Evolutionary conservation across 495 filamentous ascomycete species (phyloP).

Genomic region (Trichoderma reesei): DNA sequence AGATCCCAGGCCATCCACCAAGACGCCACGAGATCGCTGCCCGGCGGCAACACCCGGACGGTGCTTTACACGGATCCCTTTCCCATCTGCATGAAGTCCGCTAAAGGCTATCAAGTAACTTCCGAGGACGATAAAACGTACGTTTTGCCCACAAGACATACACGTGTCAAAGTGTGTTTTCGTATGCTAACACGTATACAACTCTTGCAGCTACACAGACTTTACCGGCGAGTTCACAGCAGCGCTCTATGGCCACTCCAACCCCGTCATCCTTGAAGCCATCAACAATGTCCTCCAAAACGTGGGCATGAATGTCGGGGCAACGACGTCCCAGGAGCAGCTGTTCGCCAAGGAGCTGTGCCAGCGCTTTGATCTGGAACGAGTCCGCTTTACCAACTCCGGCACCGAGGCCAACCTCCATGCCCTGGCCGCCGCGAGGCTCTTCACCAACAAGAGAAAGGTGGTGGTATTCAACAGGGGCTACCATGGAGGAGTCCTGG

Average conservation of each 20-base stretch:
- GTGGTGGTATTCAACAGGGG: conserved; percentile 41
- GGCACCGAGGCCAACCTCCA: conserved; percentile 46
- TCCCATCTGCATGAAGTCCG: conserved; percentile 38
- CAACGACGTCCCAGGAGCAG: conserved; percentile 30
- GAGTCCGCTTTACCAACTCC: conserved; percentile 41
- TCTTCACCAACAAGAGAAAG: conserved; percentile 31
- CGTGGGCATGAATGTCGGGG: conserved; percentile 33
- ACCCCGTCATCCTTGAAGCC: conserved; percentile 30
- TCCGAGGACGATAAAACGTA: conserved; percentile 37
- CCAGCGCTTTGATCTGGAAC: conserved; percentile 33
- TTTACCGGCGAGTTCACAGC: conserved; percentile 44
- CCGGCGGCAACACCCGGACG: conserved; percentile 54
- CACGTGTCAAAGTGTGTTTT: too few relatives aligned
- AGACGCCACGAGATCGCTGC: conserved; percentile 32
- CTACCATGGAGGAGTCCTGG: conserved; percentile 46
- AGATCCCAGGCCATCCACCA: conserved; percentile 28
- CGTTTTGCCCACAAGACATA: neutral
- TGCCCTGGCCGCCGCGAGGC: conserved; percentile 33
- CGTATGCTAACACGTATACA: neutral
- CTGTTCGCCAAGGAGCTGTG: conserved; percentile 30
- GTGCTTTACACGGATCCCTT: conserved; percentile 49
- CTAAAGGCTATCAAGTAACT: conserved; percentile 27
- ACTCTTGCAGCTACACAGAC: conserved; percentile 30
- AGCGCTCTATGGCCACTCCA: conserved; percentile 45
- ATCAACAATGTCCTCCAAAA: conserved; percentile 27